A percentile compares a stretch with the other conserved stretches of the same genome.
Evolutionary conservation across 2,329 filamentous ascomycete species (phyloP).

Genomic region (Aspergillus aculeatinus): DNA sequence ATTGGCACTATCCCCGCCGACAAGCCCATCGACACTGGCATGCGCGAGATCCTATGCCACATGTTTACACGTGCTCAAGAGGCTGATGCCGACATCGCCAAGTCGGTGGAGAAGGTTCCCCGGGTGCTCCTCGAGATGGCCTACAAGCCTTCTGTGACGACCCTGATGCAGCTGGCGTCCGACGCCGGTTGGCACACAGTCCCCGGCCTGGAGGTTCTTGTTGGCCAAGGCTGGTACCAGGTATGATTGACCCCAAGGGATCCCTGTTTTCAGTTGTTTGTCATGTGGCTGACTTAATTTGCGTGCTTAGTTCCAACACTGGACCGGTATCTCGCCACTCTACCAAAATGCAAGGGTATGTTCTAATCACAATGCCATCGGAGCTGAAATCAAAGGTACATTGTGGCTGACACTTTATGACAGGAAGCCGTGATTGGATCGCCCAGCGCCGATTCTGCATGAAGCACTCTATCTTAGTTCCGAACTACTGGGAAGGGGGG

Average conservation of each 20-base stretch:
- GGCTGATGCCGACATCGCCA: constrained; percentile 43
- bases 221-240: constrained; percentile 82
- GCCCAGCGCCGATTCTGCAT: background rate
- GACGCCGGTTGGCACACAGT: constrained; percentile 78
- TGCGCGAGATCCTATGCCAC: constrained; percentile 63
- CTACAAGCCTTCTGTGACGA: constrained; percentile 83
- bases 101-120: constrained; percentile 38
- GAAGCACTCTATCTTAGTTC: background rate
- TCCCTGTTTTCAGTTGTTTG: constrained; percentile 3
- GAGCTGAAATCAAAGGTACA: background rate
- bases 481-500: background rate
- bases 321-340: constrained; percentile 76
- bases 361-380: background rate
- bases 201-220: constrained; percentile 82
- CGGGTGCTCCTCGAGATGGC: constrained; percentile 88
- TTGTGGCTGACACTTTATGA: background rate
- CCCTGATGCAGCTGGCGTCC: constrained; percentile 78
- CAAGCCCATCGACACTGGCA: constrained; percentile 70
- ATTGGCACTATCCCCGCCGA: constrained; percentile 92
- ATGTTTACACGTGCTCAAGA: constrained; percentile 52
- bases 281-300: constrained; percentile 1
- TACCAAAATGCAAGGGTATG: constrained; percentile 66
- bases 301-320: constrained; percentile 66
- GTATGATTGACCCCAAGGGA: constrained; percentile 48
- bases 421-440: constrained; percentile 6